Evolutionary conservation across 805 yeast genomes (phyloP).

Genomic region (Yarrowia porcina): DNA sequence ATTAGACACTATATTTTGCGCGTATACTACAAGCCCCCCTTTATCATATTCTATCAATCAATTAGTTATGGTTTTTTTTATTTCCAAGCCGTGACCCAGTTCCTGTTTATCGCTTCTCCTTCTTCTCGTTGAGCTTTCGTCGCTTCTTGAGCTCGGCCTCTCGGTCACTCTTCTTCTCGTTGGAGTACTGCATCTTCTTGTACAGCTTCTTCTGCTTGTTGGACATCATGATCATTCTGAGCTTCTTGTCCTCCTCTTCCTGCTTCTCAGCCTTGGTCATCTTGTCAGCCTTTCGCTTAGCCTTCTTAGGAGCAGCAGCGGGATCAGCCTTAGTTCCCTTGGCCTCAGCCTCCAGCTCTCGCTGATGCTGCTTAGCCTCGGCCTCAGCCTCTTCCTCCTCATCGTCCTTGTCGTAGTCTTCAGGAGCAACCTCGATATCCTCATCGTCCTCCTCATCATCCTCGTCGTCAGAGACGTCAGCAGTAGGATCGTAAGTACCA

Average conservation of each 20-base stretch:
- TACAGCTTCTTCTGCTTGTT: slow-evolving; percentile 92
- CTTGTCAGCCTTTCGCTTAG: slow-evolving; percentile 40
- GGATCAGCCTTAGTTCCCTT: slow-evolving; percentile 62
- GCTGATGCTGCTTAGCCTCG: slow-evolving; percentile 56
- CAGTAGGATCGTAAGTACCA: slow-evolving; percentile 82
- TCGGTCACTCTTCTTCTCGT: slow-evolving; percentile 75
- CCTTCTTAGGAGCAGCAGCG: slow-evolving; percentile 38
- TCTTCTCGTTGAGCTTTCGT: slow-evolving; percentile 41
- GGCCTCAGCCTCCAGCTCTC: slow-evolving; percentile 87
- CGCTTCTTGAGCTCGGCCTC: slow-evolving; percentile 69
- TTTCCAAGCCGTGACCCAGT: slow-evolving; percentile 21
- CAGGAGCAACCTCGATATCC: slow-evolving; percentile 51
- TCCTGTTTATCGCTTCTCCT: slow-evolving; percentile 29
- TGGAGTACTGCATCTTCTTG: slow-evolving; percentile 91
- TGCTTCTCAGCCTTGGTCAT: slow-evolving; percentile 46
- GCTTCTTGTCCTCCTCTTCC: slow-evolving; percentile 74
- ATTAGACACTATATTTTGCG: too few species aligned
- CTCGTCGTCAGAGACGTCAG: slow-evolving; percentile 48
- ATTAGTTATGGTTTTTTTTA: slow-evolving; percentile 7
- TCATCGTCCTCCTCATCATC: slow-evolving; percentile 52
- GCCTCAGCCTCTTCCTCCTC: slow-evolving; percentile 55
- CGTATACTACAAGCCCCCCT: too few species aligned
- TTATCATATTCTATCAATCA: slow-evolving; percentile 16
- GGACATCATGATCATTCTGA: slow-evolving; percentile 96
- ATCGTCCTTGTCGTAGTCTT: slow-evolving; percentile 46